Evolutionary conservation across 176 grass and related monocot genomes (phyloP).

Genomic region (Dactylis glomerata): DNA sequence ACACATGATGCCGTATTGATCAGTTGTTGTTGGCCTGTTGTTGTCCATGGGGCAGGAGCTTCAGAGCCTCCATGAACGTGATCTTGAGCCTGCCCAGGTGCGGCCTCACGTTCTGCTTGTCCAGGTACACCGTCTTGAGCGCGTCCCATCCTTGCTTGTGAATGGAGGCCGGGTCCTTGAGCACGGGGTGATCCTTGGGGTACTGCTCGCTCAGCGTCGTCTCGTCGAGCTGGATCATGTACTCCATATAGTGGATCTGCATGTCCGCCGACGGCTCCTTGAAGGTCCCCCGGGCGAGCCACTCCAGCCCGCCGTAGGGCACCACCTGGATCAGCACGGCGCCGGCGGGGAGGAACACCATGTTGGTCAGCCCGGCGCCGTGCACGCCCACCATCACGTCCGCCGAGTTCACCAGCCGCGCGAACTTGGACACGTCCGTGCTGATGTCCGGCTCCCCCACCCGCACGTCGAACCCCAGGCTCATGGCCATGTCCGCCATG

Average conservation of each 20-base stretch:
- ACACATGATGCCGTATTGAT: neutral
- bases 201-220: slow-evolving; percentile 79
- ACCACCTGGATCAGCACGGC: slow-evolving; percentile 90
- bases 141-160: slow-evolving; percentile 70
- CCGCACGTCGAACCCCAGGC: slow-evolving; percentile 71
- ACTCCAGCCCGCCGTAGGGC: slow-evolving; percentile 75
- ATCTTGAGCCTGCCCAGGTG: slow-evolving; percentile 80
- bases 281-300: slow-evolving; percentile 79
- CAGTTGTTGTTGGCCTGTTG: slow-evolving; percentile 9
- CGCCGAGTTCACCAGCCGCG: slow-evolving; percentile 85
- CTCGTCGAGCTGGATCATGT: slow-evolving; percentile 66
- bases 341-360: slow-evolving; percentile 81
- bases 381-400: slow-evolving; percentile 98
- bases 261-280: slow-evolving; percentile 63
- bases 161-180: slow-evolving; percentile 54
- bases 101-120: slow-evolving; percentile 81
- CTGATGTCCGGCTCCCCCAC: slow-evolving; percentile 59
- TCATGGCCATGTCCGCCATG: slow-evolving; percentile 68
- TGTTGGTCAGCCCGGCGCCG: slow-evolving; percentile 84
- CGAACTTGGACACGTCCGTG: slow-evolving; percentile 71
- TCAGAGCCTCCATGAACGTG: slow-evolving; percentile 61
- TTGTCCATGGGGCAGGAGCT: slow-evolving; percentile 49
- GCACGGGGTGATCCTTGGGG: slow-evolving; percentile 58
- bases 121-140: slow-evolving; percentile 70
- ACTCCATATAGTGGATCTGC: slow-evolving; percentile 80